Percentiles rank a stretch among this genome's conserved stretches.
Conservation (phyloP, 2,329 filamentous ascomycete species). For the Trichoderma breve region DNA sequence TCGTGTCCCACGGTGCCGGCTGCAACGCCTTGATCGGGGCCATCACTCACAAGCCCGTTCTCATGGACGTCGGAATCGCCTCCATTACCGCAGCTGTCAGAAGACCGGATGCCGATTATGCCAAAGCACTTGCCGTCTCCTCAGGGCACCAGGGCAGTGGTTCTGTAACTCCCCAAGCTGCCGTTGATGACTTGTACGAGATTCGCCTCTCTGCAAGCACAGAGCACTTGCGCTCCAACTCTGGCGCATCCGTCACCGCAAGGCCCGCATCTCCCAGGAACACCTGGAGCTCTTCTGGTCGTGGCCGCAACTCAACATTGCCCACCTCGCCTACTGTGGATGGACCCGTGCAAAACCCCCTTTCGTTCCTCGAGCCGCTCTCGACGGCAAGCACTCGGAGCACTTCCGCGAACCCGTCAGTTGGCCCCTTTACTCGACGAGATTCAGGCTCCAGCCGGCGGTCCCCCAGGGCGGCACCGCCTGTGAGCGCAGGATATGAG, state of each 20-base stretch:
- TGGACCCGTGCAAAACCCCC: slow-evolving; percentile 33
- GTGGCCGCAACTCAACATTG: slow-evolving; percentile 38
- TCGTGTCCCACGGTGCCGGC: slow-evolving; percentile 92
- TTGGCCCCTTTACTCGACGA: slow-evolving; percentile 31
- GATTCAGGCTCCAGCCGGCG: slow-evolving; percentile 31
- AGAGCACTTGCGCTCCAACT: slow-evolving; percentile 62
- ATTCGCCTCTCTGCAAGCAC: slow-evolving; percentile 71
- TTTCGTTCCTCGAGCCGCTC: slow-evolving; percentile 43
- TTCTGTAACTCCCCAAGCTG: slow-evolving; percentile 36
- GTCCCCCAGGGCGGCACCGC: slow-evolving; percentile 24
- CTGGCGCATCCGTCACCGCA: slow-evolving; percentile 36
- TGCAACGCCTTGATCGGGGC: slow-evolving; percentile 94
- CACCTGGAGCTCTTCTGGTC: slow-evolving; percentile 31
- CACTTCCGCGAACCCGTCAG: slow-evolving; percentile 43
- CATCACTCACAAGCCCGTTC: slow-evolving; percentile 84
- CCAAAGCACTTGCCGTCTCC: slow-evolving; percentile 33
- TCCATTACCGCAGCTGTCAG: slow-evolving; percentile 85
- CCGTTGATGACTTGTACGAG: slow-evolving; percentile 64
- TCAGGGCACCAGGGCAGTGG: slow-evolving; percentile 22
- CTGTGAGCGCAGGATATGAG: slow-evolving; percentile 24
- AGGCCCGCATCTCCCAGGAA: slow-evolving; percentile 35
- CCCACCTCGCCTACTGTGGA: slow-evolving; percentile 20
- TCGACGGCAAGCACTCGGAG: slow-evolving; percentile 43
- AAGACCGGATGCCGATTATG: slow-evolving; percentile 47
- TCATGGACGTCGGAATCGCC: slow-evolving; percentile 86